Base-by-base conservation (phyloP, 805 yeast species). In the Starmerella etchellsii region DNA sequence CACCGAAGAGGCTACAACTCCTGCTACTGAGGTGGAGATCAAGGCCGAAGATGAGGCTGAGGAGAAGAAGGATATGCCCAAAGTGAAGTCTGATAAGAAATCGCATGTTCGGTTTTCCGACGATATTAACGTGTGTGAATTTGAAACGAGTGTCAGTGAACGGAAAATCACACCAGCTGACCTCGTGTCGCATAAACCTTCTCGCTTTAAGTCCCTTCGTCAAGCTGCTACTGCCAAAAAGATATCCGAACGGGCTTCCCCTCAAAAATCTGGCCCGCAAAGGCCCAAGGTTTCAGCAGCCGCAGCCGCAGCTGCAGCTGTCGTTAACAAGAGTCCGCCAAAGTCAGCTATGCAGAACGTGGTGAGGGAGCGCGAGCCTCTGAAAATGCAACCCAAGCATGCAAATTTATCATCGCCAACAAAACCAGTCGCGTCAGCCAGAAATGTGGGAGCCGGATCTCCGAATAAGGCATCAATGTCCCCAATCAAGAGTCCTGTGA, bases 151-250 rank as follows among this genome's bases (percentile, higher is more conserved):
- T 7, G 15, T 50, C 6, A 38, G 37, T 2, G 55, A 53, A 36
- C 51, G 54, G 23, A 51, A 44, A 36, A 37, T 43, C 15, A 32
- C 28, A 1, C 16, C 39, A 16, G 24, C 33, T n/a, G 42, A 39
- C 20, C 26, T 37, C 29, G 46, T 30, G 3, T 4, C 52, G 18
- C 41, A 39, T 18, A 58, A 47, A 36, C 42, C 50, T 0, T 60
- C 66, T 0, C 52, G 55, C 15, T 63, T 63, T 48, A 62, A 50
- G 38, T 13, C 26, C 19, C 21, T 21, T 3, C 37, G 46, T 8
- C 36, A n/a, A 26, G 6, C 13, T 24, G 20, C 15, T 23, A 5
- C 39, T 3, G 24, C 39, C 13, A 25, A n/a, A 3, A 21, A 28
- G 2, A 15, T 29, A 25, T 3, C 21, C 21, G n/a, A 7, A 27